phyloP scores from a whole-genome alignment of 2,329 filamentous ascomycete genomes.

The Penicillium sclerotigenum region DNA sequence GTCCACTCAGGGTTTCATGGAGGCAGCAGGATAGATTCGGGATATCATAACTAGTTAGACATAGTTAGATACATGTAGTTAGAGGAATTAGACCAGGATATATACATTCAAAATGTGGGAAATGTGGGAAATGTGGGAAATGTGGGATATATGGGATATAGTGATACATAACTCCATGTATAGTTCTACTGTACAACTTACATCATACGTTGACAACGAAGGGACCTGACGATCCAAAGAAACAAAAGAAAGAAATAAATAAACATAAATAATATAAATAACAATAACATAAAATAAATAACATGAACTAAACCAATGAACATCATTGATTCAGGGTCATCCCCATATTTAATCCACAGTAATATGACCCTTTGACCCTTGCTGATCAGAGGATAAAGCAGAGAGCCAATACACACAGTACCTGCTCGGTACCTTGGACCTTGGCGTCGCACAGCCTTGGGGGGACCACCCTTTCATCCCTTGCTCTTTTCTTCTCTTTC shows the following conservation, averaged over 20 bases:
- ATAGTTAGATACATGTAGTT: too few species aligned
- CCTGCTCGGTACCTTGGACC: neutral
- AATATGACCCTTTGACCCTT: conserved; percentile 13
- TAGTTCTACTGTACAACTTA: neutral
- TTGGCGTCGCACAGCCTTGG: conserved; percentile 11
- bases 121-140: too few species aligned
- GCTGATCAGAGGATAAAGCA: conserved; percentile 8
- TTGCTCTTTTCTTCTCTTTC: conserved; percentile 17
- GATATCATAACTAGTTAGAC: too few species aligned
- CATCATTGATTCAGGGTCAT: neutral
- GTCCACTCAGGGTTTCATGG: neutral
- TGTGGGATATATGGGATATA: too few species aligned
- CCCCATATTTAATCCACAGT: conserved; percentile 2
- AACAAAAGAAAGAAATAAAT: neutral
- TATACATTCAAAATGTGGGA: neutral
- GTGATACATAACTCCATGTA: neutral
- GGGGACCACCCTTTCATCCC: conserved; percentile 23
- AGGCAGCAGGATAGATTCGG: neutral
- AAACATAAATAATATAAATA: neutral
- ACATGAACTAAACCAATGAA: neutral
- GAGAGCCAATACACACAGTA: conserved; percentile 1
- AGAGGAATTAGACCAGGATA: neutral
- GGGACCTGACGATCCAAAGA: neutral
- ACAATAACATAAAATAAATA: too few species aligned
- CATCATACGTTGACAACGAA: neutral